phyloP scores from a whole-genome alignment of 2,329 filamentous ascomycete genomes.

The Fusarium sp. region DNA sequence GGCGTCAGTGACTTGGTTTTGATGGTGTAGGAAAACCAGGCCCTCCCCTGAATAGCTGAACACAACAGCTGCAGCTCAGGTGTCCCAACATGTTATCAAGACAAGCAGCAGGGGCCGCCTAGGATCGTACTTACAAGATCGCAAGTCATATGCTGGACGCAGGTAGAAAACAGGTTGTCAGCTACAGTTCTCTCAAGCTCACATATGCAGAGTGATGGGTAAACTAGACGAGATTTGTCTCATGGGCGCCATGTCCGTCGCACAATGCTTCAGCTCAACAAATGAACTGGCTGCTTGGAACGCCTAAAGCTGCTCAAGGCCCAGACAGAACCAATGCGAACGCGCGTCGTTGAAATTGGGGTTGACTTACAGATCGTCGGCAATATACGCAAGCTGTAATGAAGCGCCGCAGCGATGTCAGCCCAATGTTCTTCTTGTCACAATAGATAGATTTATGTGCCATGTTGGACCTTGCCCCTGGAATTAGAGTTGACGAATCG shows the following conservation, averaged over 20 bases:
- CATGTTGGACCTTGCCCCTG: conserved; percentile 6
- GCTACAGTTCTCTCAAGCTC: conserved; percentile 34
- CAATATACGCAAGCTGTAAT: conserved; percentile 83
- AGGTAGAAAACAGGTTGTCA: conserved; percentile 40
- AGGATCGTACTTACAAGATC: conserved; percentile 75
- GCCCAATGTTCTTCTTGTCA: conserved; percentile 41
- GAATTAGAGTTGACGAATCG: conserved; percentile 17
- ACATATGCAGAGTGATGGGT: conserved; percentile 20
- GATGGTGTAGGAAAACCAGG: conserved; percentile 20
- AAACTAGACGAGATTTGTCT: conserved; percentile 13
- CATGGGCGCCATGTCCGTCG: conserved; percentile 24
- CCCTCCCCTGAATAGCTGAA: conserved; percentile 8
- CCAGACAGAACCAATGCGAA: conserved; percentile 33
- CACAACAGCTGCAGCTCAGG: conserved; percentile 19
- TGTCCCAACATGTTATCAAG: conserved; percentile 9
- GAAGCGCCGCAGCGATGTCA: conserved; percentile 47
- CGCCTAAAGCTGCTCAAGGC: conserved; percentile 20
- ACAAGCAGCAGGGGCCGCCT: conserved; percentile 38
- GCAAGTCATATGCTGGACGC: conserved; percentile 84
- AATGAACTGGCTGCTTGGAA: conserved; percentile 24
- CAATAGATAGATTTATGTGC: conserved; percentile 18
- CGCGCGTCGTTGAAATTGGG: conserved; percentile 41
- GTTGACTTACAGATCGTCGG: conserved; percentile 83
- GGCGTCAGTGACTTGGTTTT: conserved; percentile 40
- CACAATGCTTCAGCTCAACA: conserved; percentile 22